These are phyloP conservation scores for Spatholobus suberectus DNA, from an alignment of 306 rosid genomes.

Conservation along the genomic window DNA sequence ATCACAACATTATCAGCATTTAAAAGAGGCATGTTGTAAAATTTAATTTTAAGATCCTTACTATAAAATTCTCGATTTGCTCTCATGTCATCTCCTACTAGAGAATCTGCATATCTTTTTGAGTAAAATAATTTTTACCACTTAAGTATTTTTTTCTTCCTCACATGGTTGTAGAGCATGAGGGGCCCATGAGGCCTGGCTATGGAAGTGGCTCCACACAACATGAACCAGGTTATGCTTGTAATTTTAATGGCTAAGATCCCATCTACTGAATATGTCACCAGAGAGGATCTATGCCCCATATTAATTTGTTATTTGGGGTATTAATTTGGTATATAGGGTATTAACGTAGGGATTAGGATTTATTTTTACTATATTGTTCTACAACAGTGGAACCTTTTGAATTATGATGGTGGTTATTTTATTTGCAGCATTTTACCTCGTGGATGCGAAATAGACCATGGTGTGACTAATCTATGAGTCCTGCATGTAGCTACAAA, in stretches of 20 bases:
- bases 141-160: neutral
- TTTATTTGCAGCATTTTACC: neutral
- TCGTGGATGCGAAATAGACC: neutral
- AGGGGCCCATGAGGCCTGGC: neutral
- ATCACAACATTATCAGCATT: conserved; percentile 30
- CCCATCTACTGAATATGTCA: too few species aligned
- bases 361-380: neutral
- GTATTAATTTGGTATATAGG: neutral
- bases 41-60: conserved; percentile 34
- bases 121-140: neutral
- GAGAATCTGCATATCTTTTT: neutral
- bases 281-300: too few species aligned
- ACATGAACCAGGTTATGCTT: neutral
- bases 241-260: too few species aligned
- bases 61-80: conserved; percentile 27
- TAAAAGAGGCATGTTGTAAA: conserved; percentile 30
- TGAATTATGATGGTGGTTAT: neutral
- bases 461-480: neutral
- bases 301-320: neutral
- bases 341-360: neutral
- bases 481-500: too few species aligned
- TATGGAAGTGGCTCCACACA: neutral
- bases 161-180: neutral
- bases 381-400: neutral
- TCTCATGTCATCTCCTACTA: neutral